These are phyloP conservation scores for Colletotrichum tofieldiae DNA, from an alignment of 2,329 filamentous ascomycete genomes.

Conservation along the genomic window DNA sequence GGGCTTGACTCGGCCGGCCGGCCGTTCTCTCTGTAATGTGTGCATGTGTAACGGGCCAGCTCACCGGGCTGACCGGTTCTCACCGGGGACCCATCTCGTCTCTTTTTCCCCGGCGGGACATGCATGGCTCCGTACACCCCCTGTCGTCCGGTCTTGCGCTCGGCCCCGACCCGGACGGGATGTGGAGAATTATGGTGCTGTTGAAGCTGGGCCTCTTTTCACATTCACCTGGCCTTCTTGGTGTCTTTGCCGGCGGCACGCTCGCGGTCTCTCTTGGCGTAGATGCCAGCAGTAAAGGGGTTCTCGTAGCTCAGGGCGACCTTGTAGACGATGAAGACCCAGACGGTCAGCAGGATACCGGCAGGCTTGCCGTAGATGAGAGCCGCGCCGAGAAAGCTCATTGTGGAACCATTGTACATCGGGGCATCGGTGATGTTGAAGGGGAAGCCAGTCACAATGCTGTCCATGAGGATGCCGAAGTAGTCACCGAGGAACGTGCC, in stretches of 20 bases:
- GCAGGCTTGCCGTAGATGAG: constrained; percentile 90
- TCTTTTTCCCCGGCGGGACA: constrained; percentile 16
- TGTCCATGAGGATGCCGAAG: constrained; percentile 97
- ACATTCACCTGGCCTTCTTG: constrained; percentile 67
- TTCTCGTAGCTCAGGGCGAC: constrained; percentile 91
- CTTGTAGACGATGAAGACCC: constrained; percentile 85
- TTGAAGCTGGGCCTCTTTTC: constrained; percentile 42
- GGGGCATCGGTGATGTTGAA: constrained; percentile 93
- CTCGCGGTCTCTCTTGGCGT: constrained; percentile 83
- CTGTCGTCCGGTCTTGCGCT: constrained; percentile 38
- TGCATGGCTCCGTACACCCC: constrained; percentile 38
- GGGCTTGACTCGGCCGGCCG: constrained; percentile 27
- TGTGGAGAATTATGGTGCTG: constrained; percentile 35
- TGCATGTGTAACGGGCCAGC: constrained; percentile 29
- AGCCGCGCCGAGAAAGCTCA: constrained; percentile 92
- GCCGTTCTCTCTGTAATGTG: neutral
- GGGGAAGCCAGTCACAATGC: constrained; percentile 93
- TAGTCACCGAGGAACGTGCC: constrained; percentile 98
- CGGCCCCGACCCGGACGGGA: constrained; percentile 32
- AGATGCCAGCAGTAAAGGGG: constrained; percentile 94
- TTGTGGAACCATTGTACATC: constrained; percentile 96
- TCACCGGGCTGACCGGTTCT: constrained; percentile 32
- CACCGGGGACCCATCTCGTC: constrained; percentile 24
- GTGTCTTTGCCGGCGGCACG: constrained; percentile 61
- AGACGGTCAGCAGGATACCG: constrained; percentile 81